Conservation (phyloP, 1,284 basidiomycete species). For the Irpex sp. region DNA sequence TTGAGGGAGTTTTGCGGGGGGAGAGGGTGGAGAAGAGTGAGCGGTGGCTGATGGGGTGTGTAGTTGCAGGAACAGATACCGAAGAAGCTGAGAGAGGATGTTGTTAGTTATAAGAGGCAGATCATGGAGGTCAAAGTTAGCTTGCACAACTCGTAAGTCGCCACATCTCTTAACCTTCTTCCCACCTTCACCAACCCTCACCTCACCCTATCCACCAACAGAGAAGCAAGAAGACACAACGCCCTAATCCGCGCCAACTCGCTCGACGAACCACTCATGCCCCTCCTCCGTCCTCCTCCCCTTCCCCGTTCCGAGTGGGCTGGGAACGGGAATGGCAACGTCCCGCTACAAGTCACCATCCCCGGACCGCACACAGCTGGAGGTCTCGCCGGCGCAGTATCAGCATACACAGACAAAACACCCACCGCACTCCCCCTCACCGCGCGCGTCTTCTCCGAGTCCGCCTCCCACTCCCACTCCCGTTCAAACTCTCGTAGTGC, state of each 20-base stretch:
- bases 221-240: conserved; percentile 49
- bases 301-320: conserved; percentile 23
- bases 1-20: background rate
- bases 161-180: background rate
- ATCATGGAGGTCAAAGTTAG: conserved; percentile 36
- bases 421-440: background rate
- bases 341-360: background rate
- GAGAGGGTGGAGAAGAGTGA: too few relatives aligned
- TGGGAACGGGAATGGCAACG: background rate
- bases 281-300: conserved; percentile 42
- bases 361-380: too few relatives aligned
- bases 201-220: conserved; percentile 16
- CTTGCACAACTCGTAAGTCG: conserved; percentile 45
- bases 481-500: background rate
- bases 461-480: background rate
- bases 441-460: background rate
- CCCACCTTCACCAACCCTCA: background rate
- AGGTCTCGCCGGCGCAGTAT: conserved; percentile 5
- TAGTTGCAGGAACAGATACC: conserved; percentile 44
- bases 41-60: background rate
- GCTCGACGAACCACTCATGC: conserved; percentile 38
- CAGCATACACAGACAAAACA: conserved; percentile 7
- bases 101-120: conserved; percentile 28
- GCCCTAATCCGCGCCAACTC: conserved; percentile 35
- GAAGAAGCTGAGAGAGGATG: conserved; percentile 37